A percentile compares a stretch with the other conserved stretches of the same genome.
Evolutionary conservation across 139 green algal genomes (phyloP).

Genomic region (Yamagishiella unicocca): DNA sequence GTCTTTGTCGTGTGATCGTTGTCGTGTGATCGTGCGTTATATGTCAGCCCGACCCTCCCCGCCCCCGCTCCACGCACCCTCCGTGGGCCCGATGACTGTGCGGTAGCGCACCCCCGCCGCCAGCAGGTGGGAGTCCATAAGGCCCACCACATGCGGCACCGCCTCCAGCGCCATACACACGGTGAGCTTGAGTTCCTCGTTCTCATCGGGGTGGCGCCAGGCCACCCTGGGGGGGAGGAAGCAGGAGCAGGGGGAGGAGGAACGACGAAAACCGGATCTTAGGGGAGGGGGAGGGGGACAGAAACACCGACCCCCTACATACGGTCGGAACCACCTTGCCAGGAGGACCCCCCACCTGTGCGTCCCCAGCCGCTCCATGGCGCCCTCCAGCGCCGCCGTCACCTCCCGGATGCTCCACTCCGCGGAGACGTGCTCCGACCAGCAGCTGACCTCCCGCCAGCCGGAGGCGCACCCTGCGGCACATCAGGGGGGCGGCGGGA

Average conservation of each 20-base stretch:
- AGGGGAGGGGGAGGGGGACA: no score
- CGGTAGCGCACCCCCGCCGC: conserved; percentile 17
- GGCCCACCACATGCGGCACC: not conserved
- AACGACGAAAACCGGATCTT: no score
- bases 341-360: conserved; percentile 13
- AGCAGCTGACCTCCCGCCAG: conserved; percentile 19
- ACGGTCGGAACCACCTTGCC: no score
- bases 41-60: no score
- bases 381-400: not conserved
- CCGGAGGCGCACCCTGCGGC: not conserved
- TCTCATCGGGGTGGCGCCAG: not conserved
- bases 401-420: conserved; percentile 26
- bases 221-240: not conserved
- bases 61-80: not conserved
- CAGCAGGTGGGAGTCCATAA: not conserved
- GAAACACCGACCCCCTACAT: no score
- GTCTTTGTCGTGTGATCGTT: no score
- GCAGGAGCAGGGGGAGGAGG: no score
- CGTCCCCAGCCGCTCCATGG: not conserved
- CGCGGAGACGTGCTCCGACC: not conserved
- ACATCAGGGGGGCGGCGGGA: not conserved
- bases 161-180: not conserved
- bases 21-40: no score
- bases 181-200: conserved; percentile 37
- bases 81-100: conserved; percentile 23